Conservation (phyloP, 202 grass and related monocot genomes). For the Eragrostis tef region DNA sequence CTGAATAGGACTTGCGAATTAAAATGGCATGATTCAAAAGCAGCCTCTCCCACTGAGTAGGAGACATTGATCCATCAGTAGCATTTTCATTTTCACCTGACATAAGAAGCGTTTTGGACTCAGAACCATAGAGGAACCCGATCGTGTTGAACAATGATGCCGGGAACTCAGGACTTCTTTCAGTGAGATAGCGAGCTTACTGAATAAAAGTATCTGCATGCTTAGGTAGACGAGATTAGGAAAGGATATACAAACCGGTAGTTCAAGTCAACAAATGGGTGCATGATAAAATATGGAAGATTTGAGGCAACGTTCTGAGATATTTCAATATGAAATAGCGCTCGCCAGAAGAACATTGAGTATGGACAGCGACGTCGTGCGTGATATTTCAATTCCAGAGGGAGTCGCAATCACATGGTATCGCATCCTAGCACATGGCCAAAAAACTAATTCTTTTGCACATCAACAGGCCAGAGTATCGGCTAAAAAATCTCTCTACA, state of each 20-base stretch:
- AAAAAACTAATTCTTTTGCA: constrained; percentile 32
- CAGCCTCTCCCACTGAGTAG: constrained; percentile 25
- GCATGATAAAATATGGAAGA: neutral
- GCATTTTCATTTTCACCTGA: constrained; percentile 35
- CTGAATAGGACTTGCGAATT: constrained; percentile 26
- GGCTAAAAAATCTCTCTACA: constrained; percentile 37
- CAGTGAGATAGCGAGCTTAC: neutral
- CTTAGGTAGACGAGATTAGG: constrained; percentile 10
- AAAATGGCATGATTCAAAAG: constrained; percentile 8
- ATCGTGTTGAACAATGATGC: neutral
- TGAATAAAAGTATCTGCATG: constrained; percentile 22
- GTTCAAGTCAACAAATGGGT: constrained; percentile 11
- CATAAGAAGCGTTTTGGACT: constrained; percentile 3
- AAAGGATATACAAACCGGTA: neutral
- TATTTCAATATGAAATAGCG: constrained; percentile 38
- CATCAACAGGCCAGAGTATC: constrained; percentile 36
- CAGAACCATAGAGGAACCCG: neutral
- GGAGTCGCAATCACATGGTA: constrained; percentile 49
- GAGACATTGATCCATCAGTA: neutral
- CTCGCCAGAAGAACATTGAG: constrained; percentile 30
- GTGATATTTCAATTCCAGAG: constrained; percentile 34
- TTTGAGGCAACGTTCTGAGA: constrained; percentile 22
- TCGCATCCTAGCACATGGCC: constrained; percentile 49
- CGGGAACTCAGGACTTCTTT: neutral
- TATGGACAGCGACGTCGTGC: constrained; percentile 30